Percentiles rank a stretch among this genome's conserved stretches.
Conservation (phyloP, 179 eudicot genomes). For the Heliamphora pulchella region DNA sequence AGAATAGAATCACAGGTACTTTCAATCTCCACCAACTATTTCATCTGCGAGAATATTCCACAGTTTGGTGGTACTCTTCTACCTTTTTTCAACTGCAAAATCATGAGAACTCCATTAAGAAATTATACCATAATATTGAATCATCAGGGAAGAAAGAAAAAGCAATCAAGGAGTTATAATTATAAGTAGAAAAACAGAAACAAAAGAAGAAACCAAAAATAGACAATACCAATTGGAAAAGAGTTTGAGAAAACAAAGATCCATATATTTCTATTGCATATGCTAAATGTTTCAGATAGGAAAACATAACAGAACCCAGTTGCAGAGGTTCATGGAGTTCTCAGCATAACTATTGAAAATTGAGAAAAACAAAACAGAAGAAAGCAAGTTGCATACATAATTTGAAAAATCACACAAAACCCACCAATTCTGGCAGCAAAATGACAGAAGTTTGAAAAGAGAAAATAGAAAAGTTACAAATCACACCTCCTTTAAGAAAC, state of each 20-base stretch:
- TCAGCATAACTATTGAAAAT: no score
- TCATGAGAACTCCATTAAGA: neutral
- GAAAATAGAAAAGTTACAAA: no score
- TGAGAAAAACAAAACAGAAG: neutral
- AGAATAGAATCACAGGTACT: neutral
- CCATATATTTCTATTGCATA: neutral
- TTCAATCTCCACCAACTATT: slow-evolving; percentile 25
- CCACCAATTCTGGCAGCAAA: neutral
- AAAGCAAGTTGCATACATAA: neutral
- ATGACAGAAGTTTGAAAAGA: neutral
- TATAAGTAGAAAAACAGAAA: neutral
- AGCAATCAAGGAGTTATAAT: neutral
- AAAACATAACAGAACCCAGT: neutral
- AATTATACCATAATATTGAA: neutral
- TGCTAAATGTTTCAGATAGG: neutral
- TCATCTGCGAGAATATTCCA: slow-evolving; percentile 21
- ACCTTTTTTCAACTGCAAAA: slow-evolving; percentile 20
- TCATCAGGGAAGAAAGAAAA: no score
- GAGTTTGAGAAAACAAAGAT: neutral
- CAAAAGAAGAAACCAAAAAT: neutral
- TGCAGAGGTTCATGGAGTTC: neutral
- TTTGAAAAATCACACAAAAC: neutral
- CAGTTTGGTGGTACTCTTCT: slow-evolving; percentile 15
- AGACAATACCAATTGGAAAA: neutral
- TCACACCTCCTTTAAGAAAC: no score